Base-by-base conservation (phyloP, 129 eudicot genomes). In the Calendula officinalis region DNA sequence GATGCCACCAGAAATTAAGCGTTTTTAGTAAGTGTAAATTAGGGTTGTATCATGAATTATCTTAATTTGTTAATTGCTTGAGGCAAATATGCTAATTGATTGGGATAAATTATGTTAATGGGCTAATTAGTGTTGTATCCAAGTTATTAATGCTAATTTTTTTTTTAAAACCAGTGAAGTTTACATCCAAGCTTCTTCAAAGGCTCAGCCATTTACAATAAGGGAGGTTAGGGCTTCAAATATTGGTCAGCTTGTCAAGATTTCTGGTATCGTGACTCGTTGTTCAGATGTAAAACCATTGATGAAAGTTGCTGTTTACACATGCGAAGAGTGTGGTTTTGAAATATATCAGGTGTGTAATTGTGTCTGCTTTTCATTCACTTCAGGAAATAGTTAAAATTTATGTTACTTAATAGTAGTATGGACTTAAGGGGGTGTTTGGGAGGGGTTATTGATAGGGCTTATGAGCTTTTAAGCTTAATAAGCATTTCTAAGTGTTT, bases 1-100 rank as follows among this genome's bases (percentile, higher is more conserved):
- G 80, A 94, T 86, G 99, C 99, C 97, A 8, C 80, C 99, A 0
- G 97, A 88, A 54, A 94, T 94, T 39, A 94, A 84, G 75, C 84
- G 99, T 3, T 88, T 85, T 61, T 94, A 78, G 99, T 94, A 89
- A 69, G 99, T 41, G 41, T 64, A 14, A 52, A 5, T n/a, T 38
- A 17, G 9, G 12, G 12, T 8, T 22, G 30, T 22, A 22, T 22
- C 1, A 22, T 67, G 8, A 5, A 41, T 7, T 15, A 3, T 60
- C 8, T 1, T 52, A 66, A 12, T 17, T 40, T 39, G 30, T 16
- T 50, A 3, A 35, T 4, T 35, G 10, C 34, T 0, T 36, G n/a
- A 4, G 44, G 5, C 13, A 56, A 39, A 5, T 17, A 3, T 60
- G 12, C 1, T 17, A 40, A 14, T 39, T 62, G 43, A 14, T 64